These are phyloP conservation scores for Naganishia onofrii DNA, from an alignment of 768 basidiomycete genomes.

Conservation along the genomic window DNA sequence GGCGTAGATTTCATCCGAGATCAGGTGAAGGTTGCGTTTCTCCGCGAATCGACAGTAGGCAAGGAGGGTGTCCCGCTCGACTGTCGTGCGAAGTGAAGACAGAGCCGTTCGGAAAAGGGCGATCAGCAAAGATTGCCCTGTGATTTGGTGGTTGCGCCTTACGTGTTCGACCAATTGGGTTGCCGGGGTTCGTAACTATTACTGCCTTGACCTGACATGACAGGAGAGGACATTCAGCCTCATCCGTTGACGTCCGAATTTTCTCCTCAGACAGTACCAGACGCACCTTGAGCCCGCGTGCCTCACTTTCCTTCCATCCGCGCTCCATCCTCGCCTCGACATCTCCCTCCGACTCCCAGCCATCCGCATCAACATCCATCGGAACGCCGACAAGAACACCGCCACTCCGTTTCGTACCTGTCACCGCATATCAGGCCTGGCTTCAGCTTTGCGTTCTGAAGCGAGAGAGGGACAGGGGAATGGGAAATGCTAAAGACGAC, in stretches of 20 bases:
- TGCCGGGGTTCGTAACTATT: slow-evolving; percentile 13
- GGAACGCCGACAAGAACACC: slow-evolving; percentile 41
- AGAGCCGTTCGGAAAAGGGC: too few relatives aligned
- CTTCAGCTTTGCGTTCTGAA: neutral
- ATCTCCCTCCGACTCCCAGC: slow-evolving; percentile 35
- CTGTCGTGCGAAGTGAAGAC: slow-evolving; percentile 42
- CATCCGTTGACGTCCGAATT: too few relatives aligned
- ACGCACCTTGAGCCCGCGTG: slow-evolving; percentile 40
- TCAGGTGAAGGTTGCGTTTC: slow-evolving; percentile 47
- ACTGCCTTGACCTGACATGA: slow-evolving; percentile 33
- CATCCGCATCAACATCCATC: slow-evolving; percentile 39
- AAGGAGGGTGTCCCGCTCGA: slow-evolving; percentile 43
- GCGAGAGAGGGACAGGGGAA: neutral
- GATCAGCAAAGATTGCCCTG: too few relatives aligned
- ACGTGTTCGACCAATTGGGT: slow-evolving; percentile 20
- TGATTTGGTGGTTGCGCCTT: too few relatives aligned
- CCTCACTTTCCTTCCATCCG: slow-evolving; percentile 33
- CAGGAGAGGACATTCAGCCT: neutral
- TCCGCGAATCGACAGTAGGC: slow-evolving; percentile 48
- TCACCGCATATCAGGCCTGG: too few relatives aligned
- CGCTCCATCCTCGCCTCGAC: slow-evolving; percentile 37
- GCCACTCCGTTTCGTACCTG: slow-evolving; percentile 40
- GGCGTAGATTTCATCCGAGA: slow-evolving; percentile 52
- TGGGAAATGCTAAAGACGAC: too few relatives aligned
- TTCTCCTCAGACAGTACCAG: too few relatives aligned